Conservation (phyloP, 2,329 filamentous ascomycete species). For the Neonectria punicea region DNA sequence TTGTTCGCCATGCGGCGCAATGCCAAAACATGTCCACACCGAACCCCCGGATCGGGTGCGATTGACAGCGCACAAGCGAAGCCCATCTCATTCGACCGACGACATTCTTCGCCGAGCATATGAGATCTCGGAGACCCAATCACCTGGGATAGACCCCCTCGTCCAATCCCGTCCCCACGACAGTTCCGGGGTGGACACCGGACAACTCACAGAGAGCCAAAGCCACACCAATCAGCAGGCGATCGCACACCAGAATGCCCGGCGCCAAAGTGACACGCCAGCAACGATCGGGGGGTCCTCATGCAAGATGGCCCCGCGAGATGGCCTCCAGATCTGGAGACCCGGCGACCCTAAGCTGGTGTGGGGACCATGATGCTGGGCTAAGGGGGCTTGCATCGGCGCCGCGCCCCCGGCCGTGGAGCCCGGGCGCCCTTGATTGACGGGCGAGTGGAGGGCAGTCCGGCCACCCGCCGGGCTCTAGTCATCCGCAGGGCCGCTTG, state of each 20-base stretch:
- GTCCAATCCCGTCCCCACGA: constrained; percentile 23
- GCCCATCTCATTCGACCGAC: constrained; percentile 2
- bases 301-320: constrained; percentile 20
- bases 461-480: neutral
- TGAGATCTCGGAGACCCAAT: constrained; percentile 9
- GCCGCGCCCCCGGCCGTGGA: constrained; percentile 14
- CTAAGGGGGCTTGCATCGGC: constrained; percentile 9
- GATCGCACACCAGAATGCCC: neutral
- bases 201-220: constrained; percentile 15
- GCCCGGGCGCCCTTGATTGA: neutral
- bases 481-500: neutral
- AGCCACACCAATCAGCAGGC: constrained; percentile 17
- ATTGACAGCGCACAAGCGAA: neutral
- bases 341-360: neutral
- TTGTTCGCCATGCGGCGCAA: neutral
- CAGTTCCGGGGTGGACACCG: constrained; percentile 16
- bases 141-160: constrained; percentile 15
- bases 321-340: constrained; percentile 8
- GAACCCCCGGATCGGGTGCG: neutral
- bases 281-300: constrained; percentile 10
- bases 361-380: constrained; percentile 6
- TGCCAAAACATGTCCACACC: neutral
- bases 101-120: constrained; percentile 2
- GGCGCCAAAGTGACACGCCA: constrained; percentile 10
- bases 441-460: neutral